A percentile compares a stretch with the other conserved stretches of the same genome.
Conservation (phyloP, 2,329 filamentous ascomycete genomes). For the Dothistroma septosporum region DNA sequence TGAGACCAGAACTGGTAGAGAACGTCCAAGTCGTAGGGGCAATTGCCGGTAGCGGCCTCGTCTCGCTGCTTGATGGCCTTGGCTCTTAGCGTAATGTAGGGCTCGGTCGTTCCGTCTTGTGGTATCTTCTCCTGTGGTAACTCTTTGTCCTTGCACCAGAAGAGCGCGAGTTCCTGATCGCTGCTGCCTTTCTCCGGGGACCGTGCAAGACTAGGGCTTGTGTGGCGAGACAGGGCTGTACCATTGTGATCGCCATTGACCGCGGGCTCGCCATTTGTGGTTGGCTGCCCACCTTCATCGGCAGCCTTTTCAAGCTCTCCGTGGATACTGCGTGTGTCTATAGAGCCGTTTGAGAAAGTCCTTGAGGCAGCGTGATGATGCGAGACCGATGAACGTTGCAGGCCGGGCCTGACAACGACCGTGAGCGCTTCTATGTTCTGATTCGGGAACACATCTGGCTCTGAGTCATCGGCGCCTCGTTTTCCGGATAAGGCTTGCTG, state of each 20-base stretch:
- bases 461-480: constrained; percentile 22
- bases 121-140: constrained; percentile 42
- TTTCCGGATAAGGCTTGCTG: constrained; percentile 16
- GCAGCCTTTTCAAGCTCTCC: constrained; percentile 41
- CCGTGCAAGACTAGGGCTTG: constrained; percentile 17
- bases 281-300: constrained; percentile 36
- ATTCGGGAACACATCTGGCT: constrained; percentile 49
- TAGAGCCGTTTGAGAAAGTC: constrained; percentile 54
- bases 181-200: constrained; percentile 17
- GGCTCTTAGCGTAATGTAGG: constrained; percentile 46
- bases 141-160: constrained; percentile 51
- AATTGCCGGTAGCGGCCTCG: constrained; percentile 41
- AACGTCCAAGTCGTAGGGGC: constrained; percentile 58
- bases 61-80: constrained; percentile 50
- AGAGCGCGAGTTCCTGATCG: constrained; percentile 34
- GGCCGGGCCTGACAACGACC: constrained; percentile 46
- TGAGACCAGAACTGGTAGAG: constrained; percentile 73
- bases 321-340: constrained; percentile 51
- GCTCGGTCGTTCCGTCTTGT: constrained; percentile 45
- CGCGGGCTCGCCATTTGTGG: constrained; percentile 34
- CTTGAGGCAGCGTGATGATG: constrained; percentile 42
- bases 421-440: constrained; percentile 51
- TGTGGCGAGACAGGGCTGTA: constrained; percentile 13
- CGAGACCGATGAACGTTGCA: constrained; percentile 29
- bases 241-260: constrained; percentile 25